Evolutionary conservation across 805 yeast genomes (phyloP).

Genomic region (Diddensiella santjacobensis): DNA sequence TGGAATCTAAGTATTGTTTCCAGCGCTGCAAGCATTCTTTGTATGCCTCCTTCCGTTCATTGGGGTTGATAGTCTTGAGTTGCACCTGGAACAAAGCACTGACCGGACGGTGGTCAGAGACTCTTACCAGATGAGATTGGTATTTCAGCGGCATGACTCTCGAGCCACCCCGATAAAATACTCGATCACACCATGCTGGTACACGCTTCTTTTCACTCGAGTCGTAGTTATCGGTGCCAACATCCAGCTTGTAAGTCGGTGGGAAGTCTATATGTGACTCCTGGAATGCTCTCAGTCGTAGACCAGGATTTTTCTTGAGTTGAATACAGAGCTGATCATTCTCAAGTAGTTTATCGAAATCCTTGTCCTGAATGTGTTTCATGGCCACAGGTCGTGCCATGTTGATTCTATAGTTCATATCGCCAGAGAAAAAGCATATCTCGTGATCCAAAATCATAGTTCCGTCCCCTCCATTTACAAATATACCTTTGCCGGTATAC

Average conservation of each 20-base stretch:
- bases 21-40: constrained; percentile 16
- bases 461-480: constrained; percentile 39
- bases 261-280: constrained; percentile 77
- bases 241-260: constrained; percentile 94
- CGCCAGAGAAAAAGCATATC: constrained; percentile 86
- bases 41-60: constrained; percentile 16
- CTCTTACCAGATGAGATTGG: constrained; percentile 51
- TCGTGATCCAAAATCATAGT: constrained; percentile 71
- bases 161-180: constrained; percentile 60
- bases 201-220: constrained; percentile 86
- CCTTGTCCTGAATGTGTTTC: constrained; percentile 43
- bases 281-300: constrained; percentile 65
- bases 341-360: constrained; percentile 54
- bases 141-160: constrained; percentile 58
- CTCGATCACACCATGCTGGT: constrained; percentile 98
- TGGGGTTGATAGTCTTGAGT: constrained; percentile 63
- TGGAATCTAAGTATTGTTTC: constrained; percentile 11
- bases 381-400: constrained; percentile 70
- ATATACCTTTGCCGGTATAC: constrained; percentile 21
- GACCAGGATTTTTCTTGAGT: constrained; percentile 64
- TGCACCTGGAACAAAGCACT: constrained; percentile 63
- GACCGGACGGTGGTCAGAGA: constrained; percentile 92
- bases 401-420: constrained; percentile 80
- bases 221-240: constrained; percentile 78
- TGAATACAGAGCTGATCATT: constrained; percentile 77